phyloP scores from a whole-genome alignment of 345 rosid genomes.

The Citrus maxima region DNA sequence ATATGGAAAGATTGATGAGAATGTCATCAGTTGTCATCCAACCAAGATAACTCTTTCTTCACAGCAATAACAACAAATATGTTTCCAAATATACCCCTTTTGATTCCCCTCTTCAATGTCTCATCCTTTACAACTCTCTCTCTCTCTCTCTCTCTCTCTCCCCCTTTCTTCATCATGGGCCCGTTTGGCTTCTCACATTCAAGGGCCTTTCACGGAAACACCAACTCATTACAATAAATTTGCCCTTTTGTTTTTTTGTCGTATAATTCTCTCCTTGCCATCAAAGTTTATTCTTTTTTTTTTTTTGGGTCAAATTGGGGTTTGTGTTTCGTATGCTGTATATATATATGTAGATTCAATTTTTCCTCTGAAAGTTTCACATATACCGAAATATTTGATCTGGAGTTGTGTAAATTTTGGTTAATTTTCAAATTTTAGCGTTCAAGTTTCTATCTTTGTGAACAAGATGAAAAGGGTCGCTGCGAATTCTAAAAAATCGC shows the following conservation, averaged over 20 bases:
- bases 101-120: conserved; percentile 17
- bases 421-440: neutral
- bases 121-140: conserved; percentile 6
- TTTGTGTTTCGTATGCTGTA: neutral
- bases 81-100: conserved; percentile 36
- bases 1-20: neutral
- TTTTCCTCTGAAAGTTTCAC: neutral
- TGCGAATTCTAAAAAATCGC: conserved; percentile 6
- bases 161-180: conserved; percentile 20
- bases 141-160: neutral
- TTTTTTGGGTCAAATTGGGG: neutral
- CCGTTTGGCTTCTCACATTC: conserved; percentile 23
- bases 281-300: neutral
- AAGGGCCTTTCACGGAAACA: conserved; percentile 16
- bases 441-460: conserved; percentile 16
- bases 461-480: conserved; percentile 29
- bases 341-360: neutral
- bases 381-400: neutral
- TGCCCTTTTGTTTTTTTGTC: neutral
- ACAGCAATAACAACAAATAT: neutral
- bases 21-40: conserved; percentile 32
- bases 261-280: neutral
- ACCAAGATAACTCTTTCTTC: conserved; percentile 21
- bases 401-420: neutral
- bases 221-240: neutral